Conservation (phyloP, 305 asterid species). For the Ilex paraguariensis region DNA sequence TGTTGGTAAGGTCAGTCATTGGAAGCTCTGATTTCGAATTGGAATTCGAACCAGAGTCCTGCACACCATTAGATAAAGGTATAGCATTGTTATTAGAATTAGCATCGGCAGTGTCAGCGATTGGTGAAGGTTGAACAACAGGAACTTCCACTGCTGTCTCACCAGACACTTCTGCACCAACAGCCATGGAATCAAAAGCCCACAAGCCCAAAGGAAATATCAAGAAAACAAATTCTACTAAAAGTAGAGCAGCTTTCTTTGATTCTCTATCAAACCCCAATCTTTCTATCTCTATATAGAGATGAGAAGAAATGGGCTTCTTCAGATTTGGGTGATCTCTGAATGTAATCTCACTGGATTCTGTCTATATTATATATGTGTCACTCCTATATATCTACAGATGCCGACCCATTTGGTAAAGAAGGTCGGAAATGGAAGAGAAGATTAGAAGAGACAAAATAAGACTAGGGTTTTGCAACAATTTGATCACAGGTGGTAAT, state of each 20-base stretch:
- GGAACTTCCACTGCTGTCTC: conserved; percentile 56
- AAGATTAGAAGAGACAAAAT: conserved; percentile 27
- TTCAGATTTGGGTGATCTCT: conserved; percentile 43
- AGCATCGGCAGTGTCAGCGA: conserved; percentile 20
- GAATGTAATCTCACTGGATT: conserved; percentile 30
- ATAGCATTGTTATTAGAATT: conserved; percentile 34
- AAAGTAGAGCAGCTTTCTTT: background rate
- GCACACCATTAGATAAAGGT: conserved; percentile 33
- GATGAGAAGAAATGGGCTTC: conserved; percentile 37
- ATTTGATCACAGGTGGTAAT: conserved; percentile 56
- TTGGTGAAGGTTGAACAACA: conserved; percentile 41
- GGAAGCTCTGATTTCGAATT: conserved; percentile 54
- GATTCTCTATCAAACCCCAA: conserved; percentile 26
- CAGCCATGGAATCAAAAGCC: conserved; percentile 63
- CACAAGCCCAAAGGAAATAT: conserved; percentile 13
- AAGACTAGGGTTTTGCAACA: conserved; percentile 34
- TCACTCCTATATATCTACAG: conserved; percentile 15
- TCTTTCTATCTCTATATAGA: conserved; percentile 29
- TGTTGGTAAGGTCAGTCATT: conserved; percentile 64
- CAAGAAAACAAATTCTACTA: conserved; percentile 1
- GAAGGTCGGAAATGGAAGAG: conserved; percentile 37
- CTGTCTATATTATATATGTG: conserved; percentile 10
- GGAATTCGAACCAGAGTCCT: conserved; percentile 46
- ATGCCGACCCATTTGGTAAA: conserved; percentile 45
- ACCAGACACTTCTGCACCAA: conserved; percentile 72